Evolutionary conservation across 345 rosid species (phyloP).

Genomic region (Citrus glauca): DNA sequence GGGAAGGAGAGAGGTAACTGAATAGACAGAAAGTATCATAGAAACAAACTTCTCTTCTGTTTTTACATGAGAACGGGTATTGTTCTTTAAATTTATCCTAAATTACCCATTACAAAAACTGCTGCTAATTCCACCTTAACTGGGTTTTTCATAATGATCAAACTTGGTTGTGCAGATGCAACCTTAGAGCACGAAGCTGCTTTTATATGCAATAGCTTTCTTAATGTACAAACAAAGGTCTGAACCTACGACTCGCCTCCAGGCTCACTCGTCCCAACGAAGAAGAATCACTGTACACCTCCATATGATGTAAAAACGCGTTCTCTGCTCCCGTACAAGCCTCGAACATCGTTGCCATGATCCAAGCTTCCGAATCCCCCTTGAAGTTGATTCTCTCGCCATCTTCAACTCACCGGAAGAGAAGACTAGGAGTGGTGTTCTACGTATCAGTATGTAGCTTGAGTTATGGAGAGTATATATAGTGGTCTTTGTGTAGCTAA

Average conservation of each 20-base stretch:
- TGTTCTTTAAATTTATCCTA: neutral
- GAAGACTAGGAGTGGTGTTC: neutral
- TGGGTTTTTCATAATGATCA: neutral
- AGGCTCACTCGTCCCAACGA: conserved; percentile 32
- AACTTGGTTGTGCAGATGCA: neutral
- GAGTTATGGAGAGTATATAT: neutral
- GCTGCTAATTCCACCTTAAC: neutral
- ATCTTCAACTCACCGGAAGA: conserved; percentile 12
- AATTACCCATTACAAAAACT: neutral
- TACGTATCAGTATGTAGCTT: neutral
- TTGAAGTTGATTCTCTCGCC: conserved; percentile 4
- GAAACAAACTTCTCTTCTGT: too few relatives aligned
- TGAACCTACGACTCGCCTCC: neutral
- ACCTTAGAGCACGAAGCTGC: neutral
- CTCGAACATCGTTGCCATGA: conserved; percentile 50
- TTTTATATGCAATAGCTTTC: neutral
- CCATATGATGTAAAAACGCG: conserved; percentile 69
- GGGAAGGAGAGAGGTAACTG: neutral
- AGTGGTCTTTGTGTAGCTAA: neutral
- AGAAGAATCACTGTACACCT: conserved; percentile 70
- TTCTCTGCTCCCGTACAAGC: conserved; percentile 54
- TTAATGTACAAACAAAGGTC: neutral
- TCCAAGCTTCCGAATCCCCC: conserved; percentile 28
- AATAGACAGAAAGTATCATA: neutral
- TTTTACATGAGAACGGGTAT: neutral